A percentile compares a stretch with the other conserved stretches of the same genome.
Evolutionary conservation across 306 rosid species (phyloP).

Genomic region (Gastrolobium bilobum): DNA sequence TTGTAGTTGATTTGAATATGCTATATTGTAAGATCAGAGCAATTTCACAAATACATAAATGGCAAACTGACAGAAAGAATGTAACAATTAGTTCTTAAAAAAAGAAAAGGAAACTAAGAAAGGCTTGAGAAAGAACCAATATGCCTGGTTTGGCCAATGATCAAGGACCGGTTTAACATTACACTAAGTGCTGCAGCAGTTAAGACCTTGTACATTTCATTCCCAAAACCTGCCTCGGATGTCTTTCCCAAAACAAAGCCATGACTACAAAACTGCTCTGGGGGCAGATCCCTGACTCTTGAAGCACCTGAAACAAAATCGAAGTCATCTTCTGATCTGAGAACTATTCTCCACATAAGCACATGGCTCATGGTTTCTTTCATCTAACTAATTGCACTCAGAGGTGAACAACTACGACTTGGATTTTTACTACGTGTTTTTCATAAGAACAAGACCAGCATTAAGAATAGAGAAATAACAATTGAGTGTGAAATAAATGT

Average conservation of each 20-base stretch:
- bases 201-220: slow-evolving; percentile 97
- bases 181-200: slow-evolving; percentile 88
- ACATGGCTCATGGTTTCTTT: neutral
- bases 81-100: slow-evolving; percentile 37
- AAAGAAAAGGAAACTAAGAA: slow-evolving; percentile 55
- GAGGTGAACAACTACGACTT: slow-evolving; percentile 10
- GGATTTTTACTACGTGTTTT: neutral
- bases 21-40: neutral
- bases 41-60: neutral
- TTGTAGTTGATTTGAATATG: neutral
- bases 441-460: too few relatives aligned
- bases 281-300: slow-evolving; percentile 72
- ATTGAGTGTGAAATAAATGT: neutral
- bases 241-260: slow-evolving; percentile 94
- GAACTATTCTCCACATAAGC: slow-evolving; percentile 34
- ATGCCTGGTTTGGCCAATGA: slow-evolving; percentile 99
- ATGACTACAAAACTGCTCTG: slow-evolving; percentile 84
- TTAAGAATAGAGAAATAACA: neutral
- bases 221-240: slow-evolving; percentile 96
- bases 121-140: slow-evolving; percentile 96
- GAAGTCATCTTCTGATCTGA: slow-evolving; percentile 43
- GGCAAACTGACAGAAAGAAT: neutral
- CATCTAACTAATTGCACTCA: neutral
- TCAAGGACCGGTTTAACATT: slow-evolving; percentile 95
- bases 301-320: slow-evolving; percentile 78